Evolutionary conservation across 2,329 filamentous ascomycete genomes (phyloP).

Genomic region (Colletotrichum liriopes): DNA sequence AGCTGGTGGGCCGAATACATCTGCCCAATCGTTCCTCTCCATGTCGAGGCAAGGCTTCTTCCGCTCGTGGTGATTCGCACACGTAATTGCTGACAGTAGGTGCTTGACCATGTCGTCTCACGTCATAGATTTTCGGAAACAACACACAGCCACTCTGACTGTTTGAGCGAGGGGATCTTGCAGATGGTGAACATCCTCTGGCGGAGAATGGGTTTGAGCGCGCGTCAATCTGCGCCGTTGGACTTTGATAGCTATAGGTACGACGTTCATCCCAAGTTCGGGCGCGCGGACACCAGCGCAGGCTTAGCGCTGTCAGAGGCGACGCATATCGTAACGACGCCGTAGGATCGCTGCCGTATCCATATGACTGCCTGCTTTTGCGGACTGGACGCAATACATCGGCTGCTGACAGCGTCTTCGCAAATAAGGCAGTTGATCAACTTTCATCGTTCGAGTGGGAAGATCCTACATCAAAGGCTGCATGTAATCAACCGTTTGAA

Average conservation of each 20-base stretch:
- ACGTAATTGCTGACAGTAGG: slow-evolving; percentile 13
- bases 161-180: slow-evolving; percentile 35
- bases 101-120: slow-evolving; percentile 20
- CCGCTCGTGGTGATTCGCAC: background rate
- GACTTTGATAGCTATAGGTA: slow-evolving; percentile 18
- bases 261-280: slow-evolving; percentile 34
- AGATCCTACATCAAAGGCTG: background rate
- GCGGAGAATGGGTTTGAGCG: slow-evolving; percentile 3
- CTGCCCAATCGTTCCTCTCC: background rate
- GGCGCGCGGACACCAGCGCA: slow-evolving; percentile 20
- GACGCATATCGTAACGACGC: background rate
- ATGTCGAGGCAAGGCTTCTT: background rate
- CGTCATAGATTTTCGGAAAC: slow-evolving; percentile 35
- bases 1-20: background rate
- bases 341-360: background rate
- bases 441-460: background rate
- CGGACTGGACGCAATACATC: no score
- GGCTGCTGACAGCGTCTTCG: background rate
- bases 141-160: slow-evolving; percentile 35
- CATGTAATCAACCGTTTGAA: background rate
- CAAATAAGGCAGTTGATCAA: background rate
- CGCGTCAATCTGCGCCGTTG: slow-evolving; percentile 23
- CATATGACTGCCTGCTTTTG: no score
- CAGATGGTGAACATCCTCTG: background rate
- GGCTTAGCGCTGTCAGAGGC: slow-evolving; percentile 21